Base-by-base conservation (phyloP, 352 stramenopile species). In the Globisporangium uncinulatum region DNA sequence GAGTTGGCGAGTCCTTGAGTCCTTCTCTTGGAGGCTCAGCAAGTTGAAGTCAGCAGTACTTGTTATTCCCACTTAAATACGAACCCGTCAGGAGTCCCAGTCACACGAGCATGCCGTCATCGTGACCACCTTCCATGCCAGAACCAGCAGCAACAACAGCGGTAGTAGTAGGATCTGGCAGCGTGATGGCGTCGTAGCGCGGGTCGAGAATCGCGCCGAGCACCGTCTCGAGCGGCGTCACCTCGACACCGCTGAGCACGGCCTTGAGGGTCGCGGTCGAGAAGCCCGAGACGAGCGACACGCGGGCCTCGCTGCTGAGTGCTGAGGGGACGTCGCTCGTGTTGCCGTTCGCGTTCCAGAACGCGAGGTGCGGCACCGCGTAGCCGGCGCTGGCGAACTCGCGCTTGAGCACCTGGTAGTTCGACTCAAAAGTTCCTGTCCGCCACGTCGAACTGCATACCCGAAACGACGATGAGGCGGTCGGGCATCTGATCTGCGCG, bases 381-480 rank as follows among this genome's bases (percentile, higher is more conserved):
- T 72, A 91, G 34, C 63, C 67, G 0, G 60, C 57, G 3, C 32
- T 53, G 24, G 56, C 53, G 48, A 77, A 84, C 51, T 76, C 69
- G 19, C 42, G 58, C 61, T 72, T 66, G 14, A 80, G 66, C 56
- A 67, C 63, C 24, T 63, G 42, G 58, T 73, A 75, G 62, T 76
- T 79, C 17, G 67, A 75, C 62, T 79, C 63, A 32, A 70, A 70
- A 29, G 47, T 70, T 68, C 36, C 20, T 14, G 47, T 75, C 59
- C 0, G 81, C 80, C 8, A 34, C 7, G 61, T 94, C 58, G 46
- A 62, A 62, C 56, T 57, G 56, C 86, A 96, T 95, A 61, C 93
- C 84, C 10, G 77, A 88, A 56, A 96, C 70, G 17, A 96, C 81
- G 46, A 93, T 80, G 20, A 96, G 61, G 1, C 62, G 65, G 32